Conservation (phyloP, 805 yeast genomes). For the Jamesozyma jinghongensis region DNA sequence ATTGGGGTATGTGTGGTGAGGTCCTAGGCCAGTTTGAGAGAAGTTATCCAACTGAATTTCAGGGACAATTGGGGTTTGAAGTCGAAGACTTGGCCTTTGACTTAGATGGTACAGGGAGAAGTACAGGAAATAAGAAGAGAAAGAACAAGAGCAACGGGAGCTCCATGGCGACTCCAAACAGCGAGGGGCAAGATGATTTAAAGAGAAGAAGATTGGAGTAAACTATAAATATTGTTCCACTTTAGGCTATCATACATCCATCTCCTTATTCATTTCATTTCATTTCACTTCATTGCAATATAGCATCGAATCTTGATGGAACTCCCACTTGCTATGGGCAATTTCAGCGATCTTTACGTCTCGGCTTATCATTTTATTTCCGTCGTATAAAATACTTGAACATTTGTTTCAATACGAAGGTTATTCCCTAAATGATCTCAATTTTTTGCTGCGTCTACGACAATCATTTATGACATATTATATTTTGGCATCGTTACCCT, state of each 20-base stretch:
- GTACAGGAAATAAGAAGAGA: slow-evolving; percentile 19
- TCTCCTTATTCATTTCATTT: neutral
- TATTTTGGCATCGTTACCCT: too few species aligned
- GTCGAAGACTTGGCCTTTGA: slow-evolving; percentile 31
- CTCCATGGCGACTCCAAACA: slow-evolving; percentile 30
- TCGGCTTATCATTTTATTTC: too few species aligned
- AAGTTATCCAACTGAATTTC: slow-evolving; percentile 28
- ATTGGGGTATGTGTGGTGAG: slow-evolving; percentile 26
- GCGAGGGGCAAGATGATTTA: slow-evolving; percentile 25
- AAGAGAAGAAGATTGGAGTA: slow-evolving; percentile 29
- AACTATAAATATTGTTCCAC: neutral
- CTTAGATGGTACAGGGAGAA: slow-evolving; percentile 28
- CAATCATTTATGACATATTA: too few species aligned
- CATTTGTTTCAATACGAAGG: too few species aligned
- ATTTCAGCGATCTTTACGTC: too few species aligned
- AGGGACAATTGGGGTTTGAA: slow-evolving; percentile 21
- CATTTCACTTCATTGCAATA: too few species aligned
- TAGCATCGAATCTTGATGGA: too few species aligned
- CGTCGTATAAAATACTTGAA: too few species aligned
- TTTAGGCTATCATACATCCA: too few species aligned
- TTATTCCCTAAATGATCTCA: too few species aligned
- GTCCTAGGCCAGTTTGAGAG: slow-evolving; percentile 28
- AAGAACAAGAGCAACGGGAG: slow-evolving; percentile 27
- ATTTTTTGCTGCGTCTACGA: too few species aligned
- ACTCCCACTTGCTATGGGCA: too few species aligned